Base-by-base conservation (phyloP, 2,329 filamentous ascomycete genomes). In the Mycosphaerella sp. region DNA sequence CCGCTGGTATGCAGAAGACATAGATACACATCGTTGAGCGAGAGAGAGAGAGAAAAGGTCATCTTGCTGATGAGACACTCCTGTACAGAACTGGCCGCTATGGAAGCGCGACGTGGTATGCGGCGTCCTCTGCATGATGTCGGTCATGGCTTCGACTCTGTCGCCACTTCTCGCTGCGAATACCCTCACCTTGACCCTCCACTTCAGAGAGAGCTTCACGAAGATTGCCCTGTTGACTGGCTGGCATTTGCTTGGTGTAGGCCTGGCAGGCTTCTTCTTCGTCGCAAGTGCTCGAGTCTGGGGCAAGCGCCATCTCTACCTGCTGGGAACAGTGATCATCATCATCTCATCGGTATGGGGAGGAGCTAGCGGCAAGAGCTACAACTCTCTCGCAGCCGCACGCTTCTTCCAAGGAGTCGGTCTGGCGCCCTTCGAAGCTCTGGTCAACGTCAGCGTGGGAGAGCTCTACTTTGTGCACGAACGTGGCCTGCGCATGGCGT, bases 381-480 rank as follows among this genome's bases (percentile, higher is more conserved):
- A 94, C 67, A 74, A 71, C 13, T 87, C 82, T 63, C 74, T 96
- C 54, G 66, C 93, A 4, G 87, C 82, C 71, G 85, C 91, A 10
- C 78, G 91, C 10, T 79, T 95, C 45, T 80, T 95, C 50, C 91
- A 96, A 69, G 91, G 91, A 16, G 78, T 96, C 39, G 89, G 86
- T 0, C 77, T 89, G 14, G 89, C 89, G 7, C 90, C 91, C 0
- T 96, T 93, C 59, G 91, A 97, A 70, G 87, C 87, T 1, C 73
- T 96, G 18, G 85, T 96, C 52, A 95, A 95, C 68, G 88, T 88
- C 0, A 85, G 82, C 43, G 87, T 96, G 6, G 91, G 89, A 36
- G 91, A 97, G 68, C 67, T 97, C 45, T 96, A 91, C 70, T 93
- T 84, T 68, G 89, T 96, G 21, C 91, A 91, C 71, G 82, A 87